Conservation (phyloP, 1,139 yeast species). For the Lodderomyces metapsilosis region DNA sequence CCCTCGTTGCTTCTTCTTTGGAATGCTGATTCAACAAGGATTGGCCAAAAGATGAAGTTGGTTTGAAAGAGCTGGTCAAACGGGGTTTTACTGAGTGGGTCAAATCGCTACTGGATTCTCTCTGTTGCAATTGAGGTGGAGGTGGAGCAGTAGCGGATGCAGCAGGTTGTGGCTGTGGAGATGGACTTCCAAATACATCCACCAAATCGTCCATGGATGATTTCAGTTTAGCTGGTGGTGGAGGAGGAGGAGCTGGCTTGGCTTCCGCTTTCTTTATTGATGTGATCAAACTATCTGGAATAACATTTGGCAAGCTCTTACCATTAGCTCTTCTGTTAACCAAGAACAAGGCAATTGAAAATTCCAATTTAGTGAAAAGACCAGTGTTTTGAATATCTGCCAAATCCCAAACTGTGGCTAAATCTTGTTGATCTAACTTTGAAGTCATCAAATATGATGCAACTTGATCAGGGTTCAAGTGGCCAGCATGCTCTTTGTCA, state of each 20-base stretch:
- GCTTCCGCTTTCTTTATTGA: conserved; percentile 20
- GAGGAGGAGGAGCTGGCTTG: not conserved
- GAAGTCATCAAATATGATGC: conserved; percentile 90
- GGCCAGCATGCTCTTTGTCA: conserved; percentile 64
- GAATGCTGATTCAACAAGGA: conserved; percentile 38
- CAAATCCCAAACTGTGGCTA: conserved; percentile 93
- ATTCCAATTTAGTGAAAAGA: conserved; percentile 73
- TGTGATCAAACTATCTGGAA: conserved; percentile 53
- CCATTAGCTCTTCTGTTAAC: conserved; percentile 85
- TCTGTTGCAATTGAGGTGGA: conserved; percentile 14
- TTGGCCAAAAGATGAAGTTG: conserved; percentile 73
- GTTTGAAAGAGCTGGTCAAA: conserved; percentile 44
- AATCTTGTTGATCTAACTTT: conserved; percentile 75
- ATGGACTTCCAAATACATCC: conserved; percentile 51
- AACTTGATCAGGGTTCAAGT: conserved; percentile 73
- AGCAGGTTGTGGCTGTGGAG: conserved; percentile 15
- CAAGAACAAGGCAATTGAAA: conserved; percentile 89
- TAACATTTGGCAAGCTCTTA: conserved; percentile 66
- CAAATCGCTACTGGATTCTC: conserved; percentile 37
- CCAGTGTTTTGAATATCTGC: conserved; percentile 91
- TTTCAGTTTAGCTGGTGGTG: conserved; percentile 12
- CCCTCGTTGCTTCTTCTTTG: conserved; percentile 7
- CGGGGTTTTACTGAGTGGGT: conserved; percentile 42
- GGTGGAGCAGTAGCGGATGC: conserved; percentile 2
- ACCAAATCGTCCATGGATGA: conserved; percentile 68